phyloP scores from a whole-genome alignment of 495 filamentous ascomycete genomes.

The Entonaema liquescens region DNA sequence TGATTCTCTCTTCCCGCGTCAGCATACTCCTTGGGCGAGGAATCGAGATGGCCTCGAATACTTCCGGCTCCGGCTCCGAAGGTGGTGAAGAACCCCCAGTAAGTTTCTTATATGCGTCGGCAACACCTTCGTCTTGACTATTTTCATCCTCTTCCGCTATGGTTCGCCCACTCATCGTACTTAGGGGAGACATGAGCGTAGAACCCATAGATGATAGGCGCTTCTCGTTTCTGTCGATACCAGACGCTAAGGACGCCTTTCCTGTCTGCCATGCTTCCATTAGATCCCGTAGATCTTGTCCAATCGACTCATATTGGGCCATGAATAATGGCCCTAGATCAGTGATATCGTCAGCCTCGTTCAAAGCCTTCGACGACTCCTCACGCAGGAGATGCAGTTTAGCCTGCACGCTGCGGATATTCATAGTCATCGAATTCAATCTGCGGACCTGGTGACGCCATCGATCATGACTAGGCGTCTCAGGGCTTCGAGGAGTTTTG shows the following conservation, averaged over 20 bases:
- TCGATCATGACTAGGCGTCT: conserved; percentile 79
- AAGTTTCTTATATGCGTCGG: conserved; percentile 76
- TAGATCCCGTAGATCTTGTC: conserved; percentile 80
- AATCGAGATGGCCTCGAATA: conserved; percentile 89
- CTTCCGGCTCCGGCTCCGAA: conserved; percentile 66
- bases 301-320: conserved; percentile 93
- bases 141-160: conserved; percentile 84
- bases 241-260: conserved; percentile 75
- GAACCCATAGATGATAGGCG: conserved; percentile 73
- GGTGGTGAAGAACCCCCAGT: conserved; percentile 68
- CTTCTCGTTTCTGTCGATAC: conserved; percentile 76
- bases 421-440: conserved; percentile 85
- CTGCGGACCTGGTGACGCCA: conserved; percentile 85
- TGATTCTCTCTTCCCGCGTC: conserved; percentile 86
- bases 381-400: conserved; percentile 94
- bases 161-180: conserved; percentile 83
- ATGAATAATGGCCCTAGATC: conserved; percentile 80
- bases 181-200: conserved; percentile 75
- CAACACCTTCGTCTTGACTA: conserved; percentile 48
- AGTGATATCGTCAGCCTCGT: conserved; percentile 74
- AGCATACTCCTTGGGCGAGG: conserved; percentile 77
- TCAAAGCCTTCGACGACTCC: conserved; percentile 80
- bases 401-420: conserved; percentile 90
- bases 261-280: conserved; percentile 93
- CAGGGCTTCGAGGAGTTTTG: conserved; percentile 69